A percentile compares a stretch with the other conserved stretches of the same genome.
Evolutionary conservation across 306 rosid genomes (phyloP).

Genomic region (Dicorynia guianensis): DNA sequence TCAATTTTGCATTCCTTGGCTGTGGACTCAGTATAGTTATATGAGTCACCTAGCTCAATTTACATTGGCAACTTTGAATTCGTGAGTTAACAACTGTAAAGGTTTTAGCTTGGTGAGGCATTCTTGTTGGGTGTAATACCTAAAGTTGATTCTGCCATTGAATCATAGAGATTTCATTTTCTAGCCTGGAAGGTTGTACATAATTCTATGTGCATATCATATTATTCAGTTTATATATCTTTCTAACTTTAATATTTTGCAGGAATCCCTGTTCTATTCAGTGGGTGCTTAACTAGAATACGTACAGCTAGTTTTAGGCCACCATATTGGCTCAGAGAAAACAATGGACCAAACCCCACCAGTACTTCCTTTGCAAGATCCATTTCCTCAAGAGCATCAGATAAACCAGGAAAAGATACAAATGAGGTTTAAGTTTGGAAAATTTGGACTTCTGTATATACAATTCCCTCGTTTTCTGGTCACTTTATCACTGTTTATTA

Average conservation of each 20-base stretch:
- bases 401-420: slow-evolving; percentile 41
- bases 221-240: background rate
- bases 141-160: background rate
- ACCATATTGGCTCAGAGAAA: slow-evolving; percentile 43
- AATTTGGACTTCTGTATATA: background rate
- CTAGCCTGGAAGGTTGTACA: background rate
- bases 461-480: background rate
- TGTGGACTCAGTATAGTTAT: background rate
- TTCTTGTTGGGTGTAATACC: background rate
- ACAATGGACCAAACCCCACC: slow-evolving; percentile 40
- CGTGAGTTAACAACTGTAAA: background rate
- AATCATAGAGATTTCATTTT: background rate
- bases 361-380: slow-evolving; percentile 47
- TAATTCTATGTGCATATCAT: background rate
- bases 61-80: background rate
- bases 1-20: background rate
- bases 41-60: background rate
- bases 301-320: slow-evolving; percentile 27
- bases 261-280: slow-evolving; percentile 46
- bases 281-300: slow-evolving; percentile 38
- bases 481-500: background rate
- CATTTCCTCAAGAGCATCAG: slow-evolving; percentile 67
- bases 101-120: background rate
- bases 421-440: slow-evolving; percentile 48
- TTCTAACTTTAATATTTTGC: slow-evolving; percentile 21